Evolutionary conservation across 306 rosid species (phyloP).

Genomic region (Luffa aegyptiaca): DNA sequence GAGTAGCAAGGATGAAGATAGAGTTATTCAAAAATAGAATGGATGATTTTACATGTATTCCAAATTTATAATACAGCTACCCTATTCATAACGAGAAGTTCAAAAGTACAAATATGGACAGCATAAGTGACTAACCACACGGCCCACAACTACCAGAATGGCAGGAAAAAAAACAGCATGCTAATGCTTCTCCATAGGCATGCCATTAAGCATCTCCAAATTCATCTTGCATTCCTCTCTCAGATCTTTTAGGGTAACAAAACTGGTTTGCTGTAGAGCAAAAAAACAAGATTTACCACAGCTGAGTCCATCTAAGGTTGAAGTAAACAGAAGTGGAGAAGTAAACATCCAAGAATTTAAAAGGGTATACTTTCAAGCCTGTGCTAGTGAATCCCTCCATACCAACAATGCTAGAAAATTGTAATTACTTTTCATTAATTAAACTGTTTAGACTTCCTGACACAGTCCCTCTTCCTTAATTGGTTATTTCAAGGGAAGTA

Average conservation of each 20-base stretch:
- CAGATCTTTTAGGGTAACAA: constrained; percentile 42
- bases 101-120: background rate
- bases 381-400: background rate
- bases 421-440: background rate
- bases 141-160: constrained; percentile 27
- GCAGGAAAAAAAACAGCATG: background rate
- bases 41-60: constrained; percentile 6
- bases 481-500: background rate
- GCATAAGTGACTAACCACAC: constrained; percentile 10
- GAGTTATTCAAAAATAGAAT: background rate
- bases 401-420: background rate
- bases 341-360: background rate
- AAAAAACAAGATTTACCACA: constrained; percentile 2
- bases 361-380: background rate
- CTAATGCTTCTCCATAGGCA: constrained; percentile 36
- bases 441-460: background rate
- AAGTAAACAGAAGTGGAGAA: background rate
- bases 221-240: constrained; percentile 76
- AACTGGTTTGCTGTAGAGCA: constrained; percentile 52
- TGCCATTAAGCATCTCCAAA: constrained; percentile 38
- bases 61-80: constrained; percentile 9
- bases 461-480: background rate
- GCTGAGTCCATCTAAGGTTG: background rate
- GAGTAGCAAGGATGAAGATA: background rate
- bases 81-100: background rate